phyloP scores from a whole-genome alignment of 495 filamentous ascomycete genomes.

The Aspergillus cavernicola region DNA sequence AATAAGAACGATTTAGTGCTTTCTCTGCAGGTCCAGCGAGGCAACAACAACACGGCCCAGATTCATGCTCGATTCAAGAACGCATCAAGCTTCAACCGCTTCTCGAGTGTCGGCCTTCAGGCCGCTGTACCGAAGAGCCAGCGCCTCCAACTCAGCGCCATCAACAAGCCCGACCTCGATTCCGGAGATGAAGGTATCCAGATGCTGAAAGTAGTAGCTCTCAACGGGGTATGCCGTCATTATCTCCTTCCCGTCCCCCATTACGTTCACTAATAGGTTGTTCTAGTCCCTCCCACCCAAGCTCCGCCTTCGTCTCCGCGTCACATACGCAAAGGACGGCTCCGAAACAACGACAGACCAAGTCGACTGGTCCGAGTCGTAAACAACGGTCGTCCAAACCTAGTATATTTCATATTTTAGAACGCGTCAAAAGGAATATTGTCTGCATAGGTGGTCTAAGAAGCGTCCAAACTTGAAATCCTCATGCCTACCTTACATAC shows the following conservation, averaged over 20 bases:
- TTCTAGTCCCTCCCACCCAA: conserved; percentile 59
- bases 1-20: conserved; percentile 80
- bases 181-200: conserved; percentile 81
- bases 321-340: conserved; percentile 70
- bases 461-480: background rate
- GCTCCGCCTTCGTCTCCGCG: conserved; percentile 79
- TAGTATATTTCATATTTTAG: conserved; percentile 2
- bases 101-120: conserved; percentile 75
- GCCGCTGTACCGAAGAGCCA: conserved; percentile 96
- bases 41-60: conserved; percentile 64
- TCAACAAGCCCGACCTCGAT: conserved; percentile 72
- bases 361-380: conserved; percentile 92
- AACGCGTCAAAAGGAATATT: background rate
- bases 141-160: conserved; percentile 82
- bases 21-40: conserved; percentile 76
- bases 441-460: conserved; percentile 4
- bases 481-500: background rate
- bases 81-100: conserved; percentile 55
- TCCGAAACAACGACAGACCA: conserved; percentile 76
- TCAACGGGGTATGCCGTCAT: conserved; percentile 75
- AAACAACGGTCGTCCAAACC: background rate
- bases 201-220: conserved; percentile 75
- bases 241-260: conserved; percentile 9
- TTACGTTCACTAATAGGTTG: conserved; percentile 18
- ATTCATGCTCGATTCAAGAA: conserved; percentile 83